phyloP scores from a whole-genome alignment of 371 early-diverging fungal species.

The Rhizopus stolonifer region DNA sequence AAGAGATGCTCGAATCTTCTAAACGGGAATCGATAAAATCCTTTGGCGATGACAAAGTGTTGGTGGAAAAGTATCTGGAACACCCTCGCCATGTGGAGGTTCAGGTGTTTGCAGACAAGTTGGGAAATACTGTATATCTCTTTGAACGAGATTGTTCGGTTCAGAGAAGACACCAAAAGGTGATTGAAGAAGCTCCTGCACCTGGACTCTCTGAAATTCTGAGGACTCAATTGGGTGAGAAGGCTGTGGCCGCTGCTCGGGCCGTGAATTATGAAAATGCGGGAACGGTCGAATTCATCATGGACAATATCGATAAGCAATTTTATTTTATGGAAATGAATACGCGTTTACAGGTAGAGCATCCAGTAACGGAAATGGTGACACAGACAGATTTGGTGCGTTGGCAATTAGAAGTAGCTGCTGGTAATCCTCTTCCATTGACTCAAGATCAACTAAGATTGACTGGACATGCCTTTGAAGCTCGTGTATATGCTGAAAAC shows the following conservation, averaged over 20 bases:
- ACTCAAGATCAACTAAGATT: conserved; percentile 70
- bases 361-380: conserved; percentile 97
- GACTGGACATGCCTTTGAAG: conserved; percentile 94
- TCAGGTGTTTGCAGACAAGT: conserved; percentile 92
- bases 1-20: conserved; percentile 82
- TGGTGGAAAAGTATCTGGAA: conserved; percentile 89
- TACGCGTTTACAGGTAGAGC: conserved; percentile 94
- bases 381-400: conserved; percentile 92
- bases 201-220: conserved; percentile 76
- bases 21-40: conserved; percentile 86
- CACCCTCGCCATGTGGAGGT: conserved; percentile 95
- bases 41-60: conserved; percentile 88
- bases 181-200: conserved; percentile 85
- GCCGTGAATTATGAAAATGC: conserved; percentile 92
- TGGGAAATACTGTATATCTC: conserved; percentile 87
- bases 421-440: conserved; percentile 79
- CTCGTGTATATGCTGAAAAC: conserved; percentile 97
- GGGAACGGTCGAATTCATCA: conserved; percentile 97
- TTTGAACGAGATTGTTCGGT: conserved; percentile 98
- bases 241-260: conserved; percentile 92
- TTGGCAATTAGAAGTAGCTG: conserved; percentile 90
- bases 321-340: conserved; percentile 99
- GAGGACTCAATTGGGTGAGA: conserved; percentile 76
- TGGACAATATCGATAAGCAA: conserved; percentile 82
- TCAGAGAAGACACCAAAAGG: conserved; percentile 97